Evolutionary conservation across 345 rosid species (phyloP).

Genomic region (Salix suchowensis): DNA sequence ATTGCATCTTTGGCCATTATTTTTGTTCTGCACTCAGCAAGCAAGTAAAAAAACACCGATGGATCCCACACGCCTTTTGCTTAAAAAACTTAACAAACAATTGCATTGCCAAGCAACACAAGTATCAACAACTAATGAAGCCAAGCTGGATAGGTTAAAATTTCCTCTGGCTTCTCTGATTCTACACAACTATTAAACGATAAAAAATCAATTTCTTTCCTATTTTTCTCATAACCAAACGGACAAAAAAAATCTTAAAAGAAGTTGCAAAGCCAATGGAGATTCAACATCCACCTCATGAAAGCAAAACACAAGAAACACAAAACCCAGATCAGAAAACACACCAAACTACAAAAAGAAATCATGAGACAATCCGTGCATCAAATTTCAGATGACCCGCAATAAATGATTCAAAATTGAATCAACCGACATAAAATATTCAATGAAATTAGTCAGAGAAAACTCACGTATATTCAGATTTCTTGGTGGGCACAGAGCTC

Average conservation of each 20-base stretch:
- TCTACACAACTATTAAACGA: background rate
- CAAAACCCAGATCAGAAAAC: background rate
- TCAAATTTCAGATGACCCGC: background rate
- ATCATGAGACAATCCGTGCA: background rate
- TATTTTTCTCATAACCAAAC: background rate
- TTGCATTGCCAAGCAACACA: background rate
- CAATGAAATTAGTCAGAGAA: background rate
- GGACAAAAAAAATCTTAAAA: background rate
- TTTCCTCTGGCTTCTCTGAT: background rate
- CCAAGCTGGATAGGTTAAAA: background rate
- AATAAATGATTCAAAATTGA: background rate
- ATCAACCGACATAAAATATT: no score
- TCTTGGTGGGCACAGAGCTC: conserved; percentile 71
- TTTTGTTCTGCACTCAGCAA: conserved; percentile 54
- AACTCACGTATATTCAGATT: conserved; percentile 74
- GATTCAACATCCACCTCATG: background rate
- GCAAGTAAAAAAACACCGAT: background rate
- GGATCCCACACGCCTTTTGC: background rate
- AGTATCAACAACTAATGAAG: background rate
- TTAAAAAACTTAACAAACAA: background rate
- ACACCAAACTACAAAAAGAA: background rate
- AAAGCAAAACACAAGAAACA: background rate
- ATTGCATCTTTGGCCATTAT: conserved; percentile 90
- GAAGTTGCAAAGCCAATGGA: background rate
- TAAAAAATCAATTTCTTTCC: background rate